Base-by-base conservation (phyloP, 1,139 yeast species). In the Arxiozyma slooffiae region DNA sequence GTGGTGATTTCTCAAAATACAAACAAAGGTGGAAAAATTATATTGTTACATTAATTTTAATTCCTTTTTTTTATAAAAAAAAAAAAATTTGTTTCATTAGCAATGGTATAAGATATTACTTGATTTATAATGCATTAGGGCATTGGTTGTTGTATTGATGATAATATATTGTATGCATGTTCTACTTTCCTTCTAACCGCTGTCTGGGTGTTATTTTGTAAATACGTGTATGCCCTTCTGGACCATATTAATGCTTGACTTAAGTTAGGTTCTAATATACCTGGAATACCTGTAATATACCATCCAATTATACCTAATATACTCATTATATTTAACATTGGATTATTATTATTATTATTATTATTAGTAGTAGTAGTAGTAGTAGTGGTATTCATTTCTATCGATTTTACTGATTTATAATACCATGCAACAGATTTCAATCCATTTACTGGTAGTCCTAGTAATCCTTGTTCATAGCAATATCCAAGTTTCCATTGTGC, bases 231-330 rank as follows among this genome's bases (percentile, higher is more conserved):
- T 7, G 46, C 41, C 46, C 17, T 30, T 9, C 16, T 4, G 26
- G 46, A 30, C 46, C 45, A 37, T 21, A 4, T 9, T 24, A 38
- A 23, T 86, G 45, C 45, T 20, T 34, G 38, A n/a, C 9, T 5
- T 20, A 30, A 92, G 60, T 81, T 80, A 39, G 86, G 83, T 41
- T 73, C 71, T 44, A 94, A 77, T 30, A 88, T 71, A 0, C 85
- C 87, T 14, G 79, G 77, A 4, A 85, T 80, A 1, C 97, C 97
- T 0, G 87, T 81, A 56, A 92, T 73, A 62, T 85, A 86, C 97
- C 98, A 92, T 45, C 97, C 90, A 54, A 89, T 80, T 52, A 92
- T 73, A 0, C 96, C 96, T 62, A 90, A 73, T 75, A 90, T 90
- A 7, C 96, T 92, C 61, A 87, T 87, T 0, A 94, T 82, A 61